Conservation (phyloP, 78 protist genomes). For the Ministeria vibrans region DNA sequence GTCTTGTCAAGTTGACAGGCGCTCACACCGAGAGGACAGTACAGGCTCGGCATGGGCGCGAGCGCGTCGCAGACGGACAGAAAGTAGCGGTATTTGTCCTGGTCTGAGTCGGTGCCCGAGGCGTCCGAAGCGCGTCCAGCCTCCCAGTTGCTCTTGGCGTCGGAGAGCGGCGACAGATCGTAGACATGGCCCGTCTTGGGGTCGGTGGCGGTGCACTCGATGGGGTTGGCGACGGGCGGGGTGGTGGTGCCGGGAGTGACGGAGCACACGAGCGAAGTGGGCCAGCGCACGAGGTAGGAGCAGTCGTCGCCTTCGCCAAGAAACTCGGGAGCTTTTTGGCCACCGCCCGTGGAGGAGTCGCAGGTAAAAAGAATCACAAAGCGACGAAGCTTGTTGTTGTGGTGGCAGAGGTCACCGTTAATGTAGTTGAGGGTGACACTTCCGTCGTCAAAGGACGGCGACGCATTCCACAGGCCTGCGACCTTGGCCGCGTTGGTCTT, state of each 20-base stretch:
- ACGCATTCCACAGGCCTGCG: background rate
- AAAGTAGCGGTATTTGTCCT: background rate
- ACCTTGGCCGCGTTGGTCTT: too few relatives aligned
- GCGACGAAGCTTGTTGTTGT: background rate
- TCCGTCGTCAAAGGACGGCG: background rate
- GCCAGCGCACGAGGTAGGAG: background rate
- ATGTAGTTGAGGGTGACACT: background rate
- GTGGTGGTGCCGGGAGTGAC: too few relatives aligned
- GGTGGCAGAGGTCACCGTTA: background rate
- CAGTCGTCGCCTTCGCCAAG: background rate
- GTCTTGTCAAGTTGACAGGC: too few relatives aligned
- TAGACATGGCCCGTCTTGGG: background rate
- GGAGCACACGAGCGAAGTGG: background rate
- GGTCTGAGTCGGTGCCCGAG: background rate
- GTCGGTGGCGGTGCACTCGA: conserved; percentile 2
- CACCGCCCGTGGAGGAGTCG: background rate
- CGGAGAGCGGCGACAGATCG: background rate
- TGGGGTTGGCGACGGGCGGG: background rate
- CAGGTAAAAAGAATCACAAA: background rate
- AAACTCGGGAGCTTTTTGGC: background rate
- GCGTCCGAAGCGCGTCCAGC: too few relatives aligned
- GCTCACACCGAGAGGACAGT: background rate
- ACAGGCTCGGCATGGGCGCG: background rate
- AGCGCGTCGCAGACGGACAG: background rate
- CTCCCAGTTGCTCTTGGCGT: background rate